phyloP scores from a whole-genome alignment of 108 stramenopile species.

The Pseudonitzschia pungens region DNA sequence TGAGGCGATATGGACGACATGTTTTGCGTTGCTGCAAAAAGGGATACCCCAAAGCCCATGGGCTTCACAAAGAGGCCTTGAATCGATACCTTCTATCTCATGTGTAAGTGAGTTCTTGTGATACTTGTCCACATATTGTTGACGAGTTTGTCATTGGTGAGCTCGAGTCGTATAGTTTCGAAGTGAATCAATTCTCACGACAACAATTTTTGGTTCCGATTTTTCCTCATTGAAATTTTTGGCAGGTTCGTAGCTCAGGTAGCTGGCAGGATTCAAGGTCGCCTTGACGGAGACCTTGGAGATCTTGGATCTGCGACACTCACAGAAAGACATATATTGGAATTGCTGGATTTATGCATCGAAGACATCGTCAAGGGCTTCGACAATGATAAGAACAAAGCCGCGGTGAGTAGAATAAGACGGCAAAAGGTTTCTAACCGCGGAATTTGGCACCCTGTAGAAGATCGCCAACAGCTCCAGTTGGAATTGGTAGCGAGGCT shows the following conservation, averaged over 20 bases:
- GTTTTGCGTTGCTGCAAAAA: slow-evolving; percentile 53
- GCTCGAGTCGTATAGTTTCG: neutral
- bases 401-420: slow-evolving; percentile 13
- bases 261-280: slow-evolving; percentile 46
- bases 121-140: neutral
- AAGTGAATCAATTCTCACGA: slow-evolving; percentile 2
- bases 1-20: slow-evolving; percentile 27
- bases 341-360: slow-evolving; percentile 40
- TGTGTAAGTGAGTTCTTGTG: slow-evolving; percentile 35
- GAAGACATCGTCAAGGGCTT: slow-evolving; percentile 19
- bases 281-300: slow-evolving; percentile 51
- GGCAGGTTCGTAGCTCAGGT: slow-evolving; percentile 39
- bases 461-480: slow-evolving; percentile 54
- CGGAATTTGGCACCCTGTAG: slow-evolving; percentile 38
- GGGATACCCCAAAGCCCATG: slow-evolving; percentile 33
- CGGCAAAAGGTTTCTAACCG: slow-evolving; percentile 26
- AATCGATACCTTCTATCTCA: slow-evolving; percentile 58
- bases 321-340: slow-evolving; percentile 19
- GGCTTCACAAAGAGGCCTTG: slow-evolving; percentile 47
- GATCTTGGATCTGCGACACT: slow-evolving; percentile 56
- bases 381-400: slow-evolving; percentile 14
- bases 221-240: neutral
- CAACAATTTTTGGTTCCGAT: slow-evolving; percentile 1
- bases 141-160: neutral
- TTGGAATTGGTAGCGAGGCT: slow-evolving; percentile 66